Conservation (phyloP, 805 yeast species). For the Hanseniaspora pseudoguilliermondii region DNA sequence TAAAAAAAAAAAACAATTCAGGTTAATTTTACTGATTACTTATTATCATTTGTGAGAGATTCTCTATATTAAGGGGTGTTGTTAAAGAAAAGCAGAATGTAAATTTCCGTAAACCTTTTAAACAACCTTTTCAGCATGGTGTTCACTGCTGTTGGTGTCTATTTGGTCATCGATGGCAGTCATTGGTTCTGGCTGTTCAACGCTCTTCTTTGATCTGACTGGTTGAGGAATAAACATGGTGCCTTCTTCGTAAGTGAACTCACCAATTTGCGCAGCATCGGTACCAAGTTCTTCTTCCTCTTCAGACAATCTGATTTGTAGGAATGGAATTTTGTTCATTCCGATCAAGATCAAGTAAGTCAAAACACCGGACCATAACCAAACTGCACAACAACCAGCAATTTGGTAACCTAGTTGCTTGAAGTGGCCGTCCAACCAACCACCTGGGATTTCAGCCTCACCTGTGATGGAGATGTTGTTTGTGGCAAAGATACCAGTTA, state of each 20-base stretch:
- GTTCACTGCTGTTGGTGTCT: conserved; percentile 12
- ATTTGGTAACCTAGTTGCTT: conserved; percentile 79
- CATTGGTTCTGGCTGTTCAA: conserved; percentile 21
- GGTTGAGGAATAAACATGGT: conserved; percentile 66
- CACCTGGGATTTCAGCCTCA: conserved; percentile 53
- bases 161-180: conserved; percentile 29
- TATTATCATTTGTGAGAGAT: background rate
- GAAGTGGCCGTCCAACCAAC: conserved; percentile 78
- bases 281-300: conserved; percentile 84
- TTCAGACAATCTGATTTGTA: conserved; percentile 67
- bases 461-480: conserved; percentile 70
- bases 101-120: background rate
- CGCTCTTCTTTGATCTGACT: conserved; percentile 43
- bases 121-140: conserved; percentile 10
- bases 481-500: conserved; percentile 89
- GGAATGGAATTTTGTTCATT: conserved; percentile 67
- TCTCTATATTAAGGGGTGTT: background rate
- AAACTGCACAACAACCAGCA: conserved; percentile 60
- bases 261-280: conserved; percentile 85
- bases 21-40: too few relatives aligned
- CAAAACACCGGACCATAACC: conserved; percentile 61
- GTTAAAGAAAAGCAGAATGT: background rate
- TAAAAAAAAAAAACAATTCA: too few relatives aligned
- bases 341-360: conserved; percentile 54
- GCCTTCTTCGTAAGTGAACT: conserved; percentile 59